A percentile compares a stretch with the other conserved stretches of the same genome.
phyloP scores from a whole-genome alignment of 306 rosid genomes.

The Casuarina equisetifolia region DNA sequence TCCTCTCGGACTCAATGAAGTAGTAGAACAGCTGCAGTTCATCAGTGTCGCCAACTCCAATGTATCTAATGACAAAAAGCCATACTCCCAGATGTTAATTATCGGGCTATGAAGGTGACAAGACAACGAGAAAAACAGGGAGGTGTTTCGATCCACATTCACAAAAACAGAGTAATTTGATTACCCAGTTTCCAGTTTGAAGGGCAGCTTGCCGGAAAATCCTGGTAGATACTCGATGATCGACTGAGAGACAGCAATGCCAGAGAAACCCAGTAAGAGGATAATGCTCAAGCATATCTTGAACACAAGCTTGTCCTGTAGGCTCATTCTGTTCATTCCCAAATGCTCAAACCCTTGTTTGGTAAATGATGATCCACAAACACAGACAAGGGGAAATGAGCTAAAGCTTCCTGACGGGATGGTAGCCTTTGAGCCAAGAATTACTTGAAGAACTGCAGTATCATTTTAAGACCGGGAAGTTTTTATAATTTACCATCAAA shows the following conservation, averaged over 20 bases:
- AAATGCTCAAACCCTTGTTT: not conserved
- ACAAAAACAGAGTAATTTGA: not conserved
- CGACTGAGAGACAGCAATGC: conserved; percentile 9
- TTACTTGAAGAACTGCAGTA: too few relatives aligned
- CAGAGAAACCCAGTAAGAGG: not conserved
- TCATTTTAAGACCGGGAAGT: not conserved
- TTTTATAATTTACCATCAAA: not conserved
- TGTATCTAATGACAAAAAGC: conserved; percentile 16
- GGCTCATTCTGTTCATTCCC: not conserved
- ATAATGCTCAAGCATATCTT: not conserved
- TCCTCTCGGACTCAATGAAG: conserved; percentile 27
- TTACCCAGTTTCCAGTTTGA: conserved; percentile 24
- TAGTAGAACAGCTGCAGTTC: conserved; percentile 32
- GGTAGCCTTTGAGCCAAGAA: too few relatives aligned
- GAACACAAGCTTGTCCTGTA: not conserved
- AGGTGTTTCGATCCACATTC: too few relatives aligned
- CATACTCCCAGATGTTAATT: not conserved
- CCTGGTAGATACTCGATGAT: conserved; percentile 4
- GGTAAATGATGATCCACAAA: too few relatives aligned
- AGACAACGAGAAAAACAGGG: not conserved
- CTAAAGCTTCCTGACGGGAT: too few relatives aligned
- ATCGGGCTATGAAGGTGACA: not conserved
- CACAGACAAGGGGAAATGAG: too few relatives aligned
- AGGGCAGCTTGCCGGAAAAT: conserved; percentile 9
- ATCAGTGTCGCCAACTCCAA: conserved; percentile 16